Conservation (phyloP, 441 rosid genomes). For the Caryocar brasiliense region DNA sequence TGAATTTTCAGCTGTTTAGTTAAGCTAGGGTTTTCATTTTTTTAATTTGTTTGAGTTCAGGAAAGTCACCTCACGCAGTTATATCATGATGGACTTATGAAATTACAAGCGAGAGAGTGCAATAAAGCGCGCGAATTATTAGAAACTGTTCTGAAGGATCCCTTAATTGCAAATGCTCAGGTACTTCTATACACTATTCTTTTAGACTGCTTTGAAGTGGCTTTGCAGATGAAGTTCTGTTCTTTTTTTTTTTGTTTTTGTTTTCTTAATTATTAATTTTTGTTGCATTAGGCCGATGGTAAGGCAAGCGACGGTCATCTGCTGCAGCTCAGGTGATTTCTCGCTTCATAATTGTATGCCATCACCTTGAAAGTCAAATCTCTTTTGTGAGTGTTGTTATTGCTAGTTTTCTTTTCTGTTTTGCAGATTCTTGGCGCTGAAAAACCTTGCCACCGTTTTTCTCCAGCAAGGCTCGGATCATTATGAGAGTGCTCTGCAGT, state of each 20-base stretch:
- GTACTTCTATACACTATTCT: conserved; percentile 19
- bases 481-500: conserved; percentile 77
- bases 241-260: background rate
- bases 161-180: conserved; percentile 64
- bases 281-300: conserved; percentile 48
- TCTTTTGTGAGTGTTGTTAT: too few species aligned
- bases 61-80: conserved; percentile 89
- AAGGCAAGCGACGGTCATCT: conserved; percentile 67
- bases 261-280: background rate
- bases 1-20: too few species aligned
- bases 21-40: background rate
- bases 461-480: conserved; percentile 83
- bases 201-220: background rate
- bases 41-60: conserved; percentile 27
- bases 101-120: conserved; percentile 81
- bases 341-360: background rate
- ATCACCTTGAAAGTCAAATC: too few species aligned
- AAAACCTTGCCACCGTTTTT: conserved; percentile 86
- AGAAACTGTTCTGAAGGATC: conserved; percentile 81
- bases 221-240: too few species aligned
- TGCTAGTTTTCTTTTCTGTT: background rate
- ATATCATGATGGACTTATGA: conserved; percentile 84
- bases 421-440: conserved; percentile 85
- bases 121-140: conserved; percentile 68
- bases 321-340: conserved; percentile 69